Evolutionary conservation across 169 alveolate species (phyloP).

Genomic region (Plasmodium cynomolgi): DNA sequence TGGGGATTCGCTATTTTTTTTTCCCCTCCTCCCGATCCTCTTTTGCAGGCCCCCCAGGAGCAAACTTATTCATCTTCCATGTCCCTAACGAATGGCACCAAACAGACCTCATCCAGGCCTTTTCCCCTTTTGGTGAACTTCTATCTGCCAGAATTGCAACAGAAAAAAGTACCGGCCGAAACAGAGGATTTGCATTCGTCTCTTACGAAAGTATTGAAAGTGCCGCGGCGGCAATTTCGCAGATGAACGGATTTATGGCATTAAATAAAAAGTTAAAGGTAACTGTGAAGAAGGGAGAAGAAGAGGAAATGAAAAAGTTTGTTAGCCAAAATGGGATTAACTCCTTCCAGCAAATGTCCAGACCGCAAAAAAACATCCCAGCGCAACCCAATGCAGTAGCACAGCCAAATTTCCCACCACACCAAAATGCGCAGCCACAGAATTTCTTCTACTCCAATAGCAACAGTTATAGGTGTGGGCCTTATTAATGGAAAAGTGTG

Average conservation of each 20-base stretch:
- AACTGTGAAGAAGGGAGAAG: constrained; percentile 91
- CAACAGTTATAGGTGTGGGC: constrained; percentile 72
- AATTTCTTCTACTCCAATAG: constrained; percentile 69
- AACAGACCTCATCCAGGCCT: constrained; percentile 86
- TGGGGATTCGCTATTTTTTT: background rate
- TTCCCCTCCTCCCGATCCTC: too few relatives aligned
- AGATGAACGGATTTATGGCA: constrained; percentile 91
- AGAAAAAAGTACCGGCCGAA: constrained; percentile 90
- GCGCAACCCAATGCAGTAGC: constrained; percentile 69
- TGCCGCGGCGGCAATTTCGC: constrained; percentile 92
- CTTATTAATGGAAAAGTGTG: constrained; percentile 4
- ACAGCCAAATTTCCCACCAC: constrained; percentile 74
- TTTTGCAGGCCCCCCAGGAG: constrained; percentile 92
- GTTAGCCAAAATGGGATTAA: constrained; percentile 70
- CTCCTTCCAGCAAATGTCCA: constrained; percentile 64
- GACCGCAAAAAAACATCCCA: constrained; percentile 68
- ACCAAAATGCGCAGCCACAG: constrained; percentile 77
- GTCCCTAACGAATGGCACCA: constrained; percentile 95
- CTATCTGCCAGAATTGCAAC: constrained; percentile 92
- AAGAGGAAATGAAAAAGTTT: constrained; percentile 79
- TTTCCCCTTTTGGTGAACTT: constrained; percentile 90
- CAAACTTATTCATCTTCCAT: constrained; percentile 94
- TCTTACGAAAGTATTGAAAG: constrained; percentile 89
- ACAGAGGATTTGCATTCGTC: constrained; percentile 93
- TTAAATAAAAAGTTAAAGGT: constrained; percentile 90